phyloP scores from a whole-genome alignment of 2,329 filamentous ascomycete species.

The Botrytis byssoidea region DNA sequence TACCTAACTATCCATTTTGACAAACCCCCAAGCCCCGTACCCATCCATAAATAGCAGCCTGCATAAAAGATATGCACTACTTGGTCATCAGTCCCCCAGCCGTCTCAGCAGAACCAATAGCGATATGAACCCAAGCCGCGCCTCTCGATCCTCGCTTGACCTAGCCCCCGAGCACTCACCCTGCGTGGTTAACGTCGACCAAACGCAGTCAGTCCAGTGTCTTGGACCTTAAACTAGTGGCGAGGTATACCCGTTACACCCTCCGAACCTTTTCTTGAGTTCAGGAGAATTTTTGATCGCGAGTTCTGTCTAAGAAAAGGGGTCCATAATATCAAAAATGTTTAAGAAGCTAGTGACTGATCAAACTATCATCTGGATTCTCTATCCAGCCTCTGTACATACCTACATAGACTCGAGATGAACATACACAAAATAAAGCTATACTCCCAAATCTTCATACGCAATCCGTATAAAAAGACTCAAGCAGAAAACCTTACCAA shows the following conservation, averaged over 20 bases:
- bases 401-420: too few species aligned
- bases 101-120: background rate
- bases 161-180: background rate
- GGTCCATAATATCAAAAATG: background rate
- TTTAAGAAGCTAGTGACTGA: background rate
- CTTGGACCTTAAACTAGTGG: background rate
- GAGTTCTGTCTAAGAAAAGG: background rate
- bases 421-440: too few species aligned
- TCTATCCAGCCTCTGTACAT: background rate
- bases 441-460: background rate
- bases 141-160: background rate
- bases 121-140: background rate
- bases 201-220: background rate
- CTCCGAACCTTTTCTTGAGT: background rate
- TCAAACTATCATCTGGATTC: background rate
- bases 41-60: constrained; percentile 2
- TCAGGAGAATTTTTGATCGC: background rate
- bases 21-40: background rate
- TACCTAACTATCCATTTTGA: background rate
- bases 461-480: background rate
- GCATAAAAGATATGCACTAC: constrained; percentile 6
- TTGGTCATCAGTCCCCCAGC: background rate
- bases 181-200: background rate
- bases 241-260: background rate
- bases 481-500: background rate